Conservation (phyloP, 768 basidiomycete species). For the Lentinula detonsa region DNA sequence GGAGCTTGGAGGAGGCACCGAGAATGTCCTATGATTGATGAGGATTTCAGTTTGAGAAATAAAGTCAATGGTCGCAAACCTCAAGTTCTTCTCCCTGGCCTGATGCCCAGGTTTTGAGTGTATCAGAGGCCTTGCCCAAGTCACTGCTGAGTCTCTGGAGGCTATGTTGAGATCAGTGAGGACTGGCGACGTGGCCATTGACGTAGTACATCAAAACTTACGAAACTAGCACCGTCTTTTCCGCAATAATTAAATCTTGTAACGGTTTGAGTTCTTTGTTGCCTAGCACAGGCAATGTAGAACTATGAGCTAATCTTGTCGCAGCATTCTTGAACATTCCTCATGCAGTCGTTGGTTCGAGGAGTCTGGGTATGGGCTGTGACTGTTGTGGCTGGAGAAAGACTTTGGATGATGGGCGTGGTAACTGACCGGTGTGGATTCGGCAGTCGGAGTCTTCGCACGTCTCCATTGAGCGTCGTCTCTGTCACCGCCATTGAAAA, state of each 20-base stretch:
- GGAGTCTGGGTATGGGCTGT: background rate
- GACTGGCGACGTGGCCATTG: background rate
- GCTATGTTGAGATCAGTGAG: conserved; percentile 23
- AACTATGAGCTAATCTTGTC: conserved; percentile 84
- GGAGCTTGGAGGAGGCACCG: conserved; percentile 60
- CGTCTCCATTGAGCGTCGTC: background rate
- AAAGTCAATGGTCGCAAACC: conserved; percentile 26
- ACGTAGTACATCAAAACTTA: conserved; percentile 27
- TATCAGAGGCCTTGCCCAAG: conserved; percentile 63
- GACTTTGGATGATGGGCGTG: background rate
- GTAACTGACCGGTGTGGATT: background rate
- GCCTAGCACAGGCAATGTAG: conserved; percentile 64
- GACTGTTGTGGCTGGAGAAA: background rate
- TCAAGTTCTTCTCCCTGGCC: conserved; percentile 81
- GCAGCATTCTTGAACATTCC: conserved; percentile 74
- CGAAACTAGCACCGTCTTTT: conserved; percentile 78
- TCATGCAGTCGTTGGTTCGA: background rate
- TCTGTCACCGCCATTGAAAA: background rate
- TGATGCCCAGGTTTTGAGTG: conserved; percentile 63
- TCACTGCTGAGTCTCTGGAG: conserved; percentile 64
- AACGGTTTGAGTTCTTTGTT: conserved; percentile 78
- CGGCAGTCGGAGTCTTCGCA: background rate
- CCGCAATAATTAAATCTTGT: conserved; percentile 85
- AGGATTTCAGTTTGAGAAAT: background rate
- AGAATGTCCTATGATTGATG: conserved; percentile 57